Base-by-base conservation (phyloP, 1,139 yeast genomes). In the Saccharomyces hybrid region DNA sequence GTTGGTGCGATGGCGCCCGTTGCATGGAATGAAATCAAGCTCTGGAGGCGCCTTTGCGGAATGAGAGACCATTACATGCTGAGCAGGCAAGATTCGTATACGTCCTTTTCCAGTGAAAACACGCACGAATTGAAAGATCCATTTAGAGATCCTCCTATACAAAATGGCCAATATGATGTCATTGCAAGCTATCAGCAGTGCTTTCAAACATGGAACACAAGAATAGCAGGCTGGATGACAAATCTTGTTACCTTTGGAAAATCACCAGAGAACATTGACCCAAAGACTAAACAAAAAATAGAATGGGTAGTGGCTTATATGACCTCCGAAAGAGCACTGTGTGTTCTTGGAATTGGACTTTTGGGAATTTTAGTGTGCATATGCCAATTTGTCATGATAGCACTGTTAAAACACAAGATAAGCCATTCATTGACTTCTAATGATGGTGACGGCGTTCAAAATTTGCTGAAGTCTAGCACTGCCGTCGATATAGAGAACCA, bases 271-370 rank as follows among this genome's bases (percentile, higher is more conserved):
- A 28, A 51, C 7, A 49, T 51, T 3, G 48, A 56, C 11, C 56
- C 49, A 3, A 62, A 64, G 48, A 27, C 25, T 11, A 63, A 56
- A 26, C 50, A 50, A 5, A 65, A 65, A 41, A 58, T 70, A 2
- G 63, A 70, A 28, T 84, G 89, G 88, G 48, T 80, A 1, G 55
- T 77, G 1, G 74, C 78, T 42, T 84, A 80, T 62, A 58, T 75
- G n/a, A 66, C 79, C 1, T 79, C 86, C 0, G 70, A 75, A 5
- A 69, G 77, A 44, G 77, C 86, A 0, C 49, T 75, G 2, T 64
- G 75, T 2, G 63, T 82, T 0, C 61, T 83, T 0, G 67, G 77
- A 0, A 60, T 84, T 3, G 81, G 81, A 0, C 1, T 81, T 0
- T 65, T 77, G 25, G 88, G 86, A 0, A 53, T 82, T 1, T 8